These are phyloP conservation scores for Strigomonas culicis DNA, from an alignment of 208 protist genomes.

Conservation along the genomic window DNA sequence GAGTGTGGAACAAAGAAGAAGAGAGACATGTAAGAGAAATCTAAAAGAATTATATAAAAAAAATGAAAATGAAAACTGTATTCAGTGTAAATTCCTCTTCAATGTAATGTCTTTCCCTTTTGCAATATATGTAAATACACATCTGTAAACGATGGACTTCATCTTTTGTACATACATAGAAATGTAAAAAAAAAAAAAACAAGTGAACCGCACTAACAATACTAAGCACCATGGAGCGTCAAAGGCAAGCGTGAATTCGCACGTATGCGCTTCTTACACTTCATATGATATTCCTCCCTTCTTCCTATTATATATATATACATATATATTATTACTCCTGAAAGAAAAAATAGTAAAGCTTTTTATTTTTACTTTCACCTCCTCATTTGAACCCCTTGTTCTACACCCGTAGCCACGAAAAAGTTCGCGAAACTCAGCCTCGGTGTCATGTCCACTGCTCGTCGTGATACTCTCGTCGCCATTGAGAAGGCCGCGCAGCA, in stretches of 20 bases:
- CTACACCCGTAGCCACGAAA: neutral
- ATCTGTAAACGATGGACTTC: neutral
- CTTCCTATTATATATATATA: conserved; percentile 10
- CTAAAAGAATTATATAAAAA: too few relatives aligned
- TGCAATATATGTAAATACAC: neutral
- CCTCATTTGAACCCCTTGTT: conserved; percentile 8
- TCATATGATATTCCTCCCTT: conserved; percentile 5
- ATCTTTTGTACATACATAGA: neutral
- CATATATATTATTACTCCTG: conserved; percentile 6
- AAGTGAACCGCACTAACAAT: neutral
- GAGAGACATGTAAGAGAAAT: too few relatives aligned
- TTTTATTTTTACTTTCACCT: conserved; percentile 7
- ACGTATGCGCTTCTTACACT: neutral
- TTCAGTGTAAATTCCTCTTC: neutral
- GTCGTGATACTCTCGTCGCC: conserved; percentile 65
- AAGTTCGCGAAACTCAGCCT: conserved; percentile 4
- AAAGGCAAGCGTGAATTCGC: neutral
- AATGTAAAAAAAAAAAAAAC: neutral
- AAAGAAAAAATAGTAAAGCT: neutral
- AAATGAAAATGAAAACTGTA: too few relatives aligned
- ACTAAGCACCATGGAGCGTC: neutral
- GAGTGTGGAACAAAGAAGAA: too few relatives aligned
- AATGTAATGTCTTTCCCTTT: conserved; percentile 5
- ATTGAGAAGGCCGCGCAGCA: conserved; percentile 70
- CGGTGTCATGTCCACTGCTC: conserved; percentile 63